Evolutionary conservation across 345 rosid species (phyloP), one percentile per base, ranked within the genome.

Genomic region (Raphanus raphanistrum): DNA sequence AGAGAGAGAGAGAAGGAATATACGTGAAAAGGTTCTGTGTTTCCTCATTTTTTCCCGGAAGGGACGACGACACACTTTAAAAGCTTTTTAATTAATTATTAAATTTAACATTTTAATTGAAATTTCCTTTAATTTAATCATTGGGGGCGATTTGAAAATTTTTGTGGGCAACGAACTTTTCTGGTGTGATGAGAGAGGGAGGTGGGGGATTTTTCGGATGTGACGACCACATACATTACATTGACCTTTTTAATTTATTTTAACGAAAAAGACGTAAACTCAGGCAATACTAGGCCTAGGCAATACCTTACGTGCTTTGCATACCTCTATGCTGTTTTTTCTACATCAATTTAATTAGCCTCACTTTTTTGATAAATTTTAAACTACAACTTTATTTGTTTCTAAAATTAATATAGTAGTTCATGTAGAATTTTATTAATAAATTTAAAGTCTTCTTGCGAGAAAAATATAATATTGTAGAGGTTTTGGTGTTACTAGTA

Each of bases 141-240:
- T 26, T 29, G 2, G 54, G 55, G 36, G 17, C 8, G 4, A 15
- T 63, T 77, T 29, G 36, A 65, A 77, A 16, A 28, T 4, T 48
- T 52, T 16, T 7, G 48, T 11, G 36, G 72, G 41, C 81, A 78
- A 78, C 77, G 63, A 78, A 78, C 63, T 66, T 72, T 78, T 78
- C 73, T 43, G 73, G 31, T 78, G 66, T 55, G 35, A 57, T 21
- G 63, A 12, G 62, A 57, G 12, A 57, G 13, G 72, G 54, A 52
- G 29, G 58, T 6, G n/a, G 38, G 5, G 1, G 7, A 26, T 41
- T 28, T 61, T 32, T 12, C 62, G 29, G 71, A 76, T 76, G 80
- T 76, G 80, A 36, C 31, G 70, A 70, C 65, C 75, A 76, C 75
- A 69, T 43, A 32, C 8, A 50, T 9, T 4, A 45, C 17, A 27